Base-by-base conservation (phyloP, 2,329 filamentous ascomycete species). In the Ploettnerulaceae sp. region DNA sequence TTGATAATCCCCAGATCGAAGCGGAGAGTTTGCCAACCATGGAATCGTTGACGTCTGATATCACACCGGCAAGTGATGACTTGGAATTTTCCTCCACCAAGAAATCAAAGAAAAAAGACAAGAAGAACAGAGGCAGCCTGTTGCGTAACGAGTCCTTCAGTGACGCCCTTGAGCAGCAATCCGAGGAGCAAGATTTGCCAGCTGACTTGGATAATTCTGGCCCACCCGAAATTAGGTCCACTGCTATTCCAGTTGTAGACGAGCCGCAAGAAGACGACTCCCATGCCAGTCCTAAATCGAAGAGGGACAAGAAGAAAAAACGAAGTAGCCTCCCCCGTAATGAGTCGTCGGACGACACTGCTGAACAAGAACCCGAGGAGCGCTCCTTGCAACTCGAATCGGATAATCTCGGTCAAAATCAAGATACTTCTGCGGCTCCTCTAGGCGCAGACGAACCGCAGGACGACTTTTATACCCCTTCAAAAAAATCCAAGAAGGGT, bases 281-380 rank as follows among this genome's bases (percentile, higher is more conserved):
- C 21, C 18, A 36, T 8, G 6, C 42, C 33, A 29, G 41, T 3
- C 47, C 52, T 37, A 49, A 48, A 24, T 48, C 47, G 3, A 54
- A 49, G 35, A 52, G 52, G 25, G 51, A 52, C 14, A 55, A 57
- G 21, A 58, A 57, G 35, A 55, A 52, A 33, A 43, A n/a, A n/a
- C n/a, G 46, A 14, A 29, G 49, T 29, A 54, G 43, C 22, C 24
- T 52, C 12, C 43, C 48, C 42, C 43, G 20, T 26, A 47, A 34
- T 22, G 33, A 44, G 20, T 46, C 29, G 21, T 42, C 40, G 14
- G 45, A 53, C 20, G 46, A 49, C 9, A 33, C 28, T 26, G 33
- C 35, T 11, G 53, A 54, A 11, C 22, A 22, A 12, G 20, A 37
- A 25, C 9, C 35, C 28, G 33, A 46, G 17, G 29, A 14, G n/a